phyloP scores from a whole-genome alignment of 495 filamentous ascomycete genomes.

The Neurospora sp. region DNA sequence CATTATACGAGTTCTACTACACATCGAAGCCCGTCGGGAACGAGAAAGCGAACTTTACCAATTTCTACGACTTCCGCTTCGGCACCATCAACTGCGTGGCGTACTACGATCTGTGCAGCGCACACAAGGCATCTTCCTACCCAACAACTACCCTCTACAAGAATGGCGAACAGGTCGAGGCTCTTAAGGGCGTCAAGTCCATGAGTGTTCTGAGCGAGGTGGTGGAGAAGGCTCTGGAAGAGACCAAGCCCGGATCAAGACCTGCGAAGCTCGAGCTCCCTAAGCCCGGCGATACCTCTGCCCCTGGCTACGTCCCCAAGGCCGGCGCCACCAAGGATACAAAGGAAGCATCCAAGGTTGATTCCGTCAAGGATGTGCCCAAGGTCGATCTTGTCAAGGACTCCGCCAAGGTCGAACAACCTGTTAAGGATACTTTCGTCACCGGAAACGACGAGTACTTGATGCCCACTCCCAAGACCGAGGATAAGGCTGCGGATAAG shows the following conservation, averaged over 20 bases:
- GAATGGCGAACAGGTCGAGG: conserved; percentile 58
- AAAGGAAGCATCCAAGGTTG: neutral
- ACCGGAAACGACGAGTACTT: neutral
- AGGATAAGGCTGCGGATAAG: neutral
- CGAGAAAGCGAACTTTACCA: conserved; percentile 36
- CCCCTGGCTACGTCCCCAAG: conserved; percentile 2
- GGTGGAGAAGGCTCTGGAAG: conserved; percentile 70
- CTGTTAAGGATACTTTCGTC: neutral
- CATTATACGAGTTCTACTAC: conserved; percentile 92
- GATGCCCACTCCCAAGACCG: conserved; percentile 1
- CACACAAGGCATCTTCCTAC: conserved; percentile 52
- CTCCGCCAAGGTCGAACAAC: conserved; percentile 6
- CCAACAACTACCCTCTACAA: conserved; percentile 78
- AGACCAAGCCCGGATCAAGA: conserved; percentile 68
- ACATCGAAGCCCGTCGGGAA: conserved; percentile 59
- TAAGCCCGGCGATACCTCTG: conserved; percentile 22
- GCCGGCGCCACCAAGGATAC: neutral
- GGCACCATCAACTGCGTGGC: conserved; percentile 75
- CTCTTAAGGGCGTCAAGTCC: conserved; percentile 47
- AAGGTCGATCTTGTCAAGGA: conserved; percentile 3
- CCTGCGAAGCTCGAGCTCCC: conserved; percentile 40
- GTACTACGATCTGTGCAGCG: conserved; percentile 61
- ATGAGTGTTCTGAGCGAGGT: conserved; percentile 53
- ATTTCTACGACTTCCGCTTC: conserved; percentile 86
- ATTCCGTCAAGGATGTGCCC: conserved; percentile 1